Evolutionary conservation across 495 filamentous ascomycete genomes (phyloP).

Genomic region (Hyaloscypha variabilis): DNA sequence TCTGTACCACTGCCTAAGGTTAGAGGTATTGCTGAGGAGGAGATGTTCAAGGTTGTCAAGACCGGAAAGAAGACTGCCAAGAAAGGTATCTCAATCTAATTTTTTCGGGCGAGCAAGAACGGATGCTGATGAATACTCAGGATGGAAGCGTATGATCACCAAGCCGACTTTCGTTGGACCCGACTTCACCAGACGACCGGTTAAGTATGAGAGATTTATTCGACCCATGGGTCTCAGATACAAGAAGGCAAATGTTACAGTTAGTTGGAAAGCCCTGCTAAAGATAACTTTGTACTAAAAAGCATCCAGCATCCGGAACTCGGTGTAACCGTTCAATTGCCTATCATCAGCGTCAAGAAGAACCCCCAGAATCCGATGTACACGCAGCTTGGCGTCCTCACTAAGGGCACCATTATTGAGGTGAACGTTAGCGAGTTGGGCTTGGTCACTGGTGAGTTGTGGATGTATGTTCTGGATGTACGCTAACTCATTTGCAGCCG

Average conservation of each 20-base stretch:
- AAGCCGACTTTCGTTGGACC: slow-evolving; percentile 70
- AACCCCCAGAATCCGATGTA: slow-evolving; percentile 95
- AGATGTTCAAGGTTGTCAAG: slow-evolving; percentile 98
- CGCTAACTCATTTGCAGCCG: too few relatives aligned
- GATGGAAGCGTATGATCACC: slow-evolving; percentile 88
- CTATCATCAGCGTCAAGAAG: slow-evolving; percentile 96
- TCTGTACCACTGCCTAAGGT: slow-evolving; percentile 93
- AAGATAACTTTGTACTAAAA: too few relatives aligned
- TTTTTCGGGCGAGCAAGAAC: too few relatives aligned
- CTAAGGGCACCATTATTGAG: slow-evolving; percentile 93
- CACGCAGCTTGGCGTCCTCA: slow-evolving; percentile 84
- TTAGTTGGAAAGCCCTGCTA: too few relatives aligned
- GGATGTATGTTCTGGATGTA: too few relatives aligned
- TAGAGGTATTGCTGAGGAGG: slow-evolving; percentile 90
- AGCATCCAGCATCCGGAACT: slow-evolving; percentile 83
- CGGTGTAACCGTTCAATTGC: slow-evolving; percentile 90
- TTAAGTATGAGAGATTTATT: slow-evolving; percentile 93
- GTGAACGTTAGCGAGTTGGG: slow-evolving; percentile 93
- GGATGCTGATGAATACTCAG: too few relatives aligned
- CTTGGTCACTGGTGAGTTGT: too few relatives aligned
- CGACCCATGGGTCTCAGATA: slow-evolving; percentile 53
- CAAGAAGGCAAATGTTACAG: slow-evolving; percentile 67
- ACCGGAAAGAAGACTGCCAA: slow-evolving; percentile 70
- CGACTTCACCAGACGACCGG: slow-evolving; percentile 88
- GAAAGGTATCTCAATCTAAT: too few relatives aligned